phyloP scores from a whole-genome alignment of 768 basidiomycete species.

The Tricholoma matsutake region DNA sequence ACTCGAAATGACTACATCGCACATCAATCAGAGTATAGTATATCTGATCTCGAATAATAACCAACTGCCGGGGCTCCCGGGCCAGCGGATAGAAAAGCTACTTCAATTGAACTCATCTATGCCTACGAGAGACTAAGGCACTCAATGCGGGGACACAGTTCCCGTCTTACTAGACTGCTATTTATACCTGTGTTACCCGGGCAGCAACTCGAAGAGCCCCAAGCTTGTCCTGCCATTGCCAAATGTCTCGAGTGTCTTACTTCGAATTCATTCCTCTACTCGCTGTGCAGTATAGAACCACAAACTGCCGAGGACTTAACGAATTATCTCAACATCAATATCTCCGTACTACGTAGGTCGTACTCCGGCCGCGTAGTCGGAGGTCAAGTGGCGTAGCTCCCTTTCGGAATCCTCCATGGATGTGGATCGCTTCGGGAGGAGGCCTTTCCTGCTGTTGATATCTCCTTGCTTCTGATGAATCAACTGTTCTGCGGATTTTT shows the following conservation, averaged over 20 bases:
- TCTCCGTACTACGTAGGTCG: neutral
- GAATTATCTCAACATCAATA: neutral
- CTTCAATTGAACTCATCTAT: too few species aligned
- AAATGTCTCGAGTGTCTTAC: too few species aligned
- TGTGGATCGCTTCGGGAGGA: neutral
- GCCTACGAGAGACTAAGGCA: too few species aligned
- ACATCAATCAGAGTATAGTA: too few species aligned
- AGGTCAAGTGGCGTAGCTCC: neutral
- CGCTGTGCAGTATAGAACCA: neutral
- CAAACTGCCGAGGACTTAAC: neutral
- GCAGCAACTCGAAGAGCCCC: too few species aligned
- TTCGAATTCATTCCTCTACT: too few species aligned
- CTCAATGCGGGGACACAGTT: neutral
- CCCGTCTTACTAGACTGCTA: neutral
- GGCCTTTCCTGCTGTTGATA: neutral
- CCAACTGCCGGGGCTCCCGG: too few species aligned
- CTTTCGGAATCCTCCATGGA: neutral
- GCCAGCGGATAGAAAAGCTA: too few species aligned
- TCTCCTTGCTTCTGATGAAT: neutral
- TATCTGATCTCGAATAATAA: too few species aligned
- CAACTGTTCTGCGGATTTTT: neutral
- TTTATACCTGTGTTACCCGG: neutral
- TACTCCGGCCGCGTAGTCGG: neutral
- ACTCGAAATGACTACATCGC: too few species aligned
- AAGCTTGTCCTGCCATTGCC: neutral